phyloP scores from a whole-genome alignment of 2,329 filamentous ascomycete genomes.

The Teratosphaeriaceae sp. region DNA sequence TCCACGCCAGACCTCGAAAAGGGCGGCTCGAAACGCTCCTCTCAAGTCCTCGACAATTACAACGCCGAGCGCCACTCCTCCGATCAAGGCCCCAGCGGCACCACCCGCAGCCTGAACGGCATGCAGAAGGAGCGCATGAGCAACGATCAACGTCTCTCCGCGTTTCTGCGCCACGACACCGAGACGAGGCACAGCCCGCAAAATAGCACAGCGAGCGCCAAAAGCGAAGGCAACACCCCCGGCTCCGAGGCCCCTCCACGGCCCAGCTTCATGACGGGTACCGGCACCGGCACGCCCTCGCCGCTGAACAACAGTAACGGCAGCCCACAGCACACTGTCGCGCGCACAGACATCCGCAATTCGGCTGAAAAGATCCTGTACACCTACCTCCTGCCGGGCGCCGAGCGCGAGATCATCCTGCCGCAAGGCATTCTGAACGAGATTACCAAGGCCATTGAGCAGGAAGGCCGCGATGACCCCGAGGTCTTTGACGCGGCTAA shows the following conservation, averaged over 20 bases:
- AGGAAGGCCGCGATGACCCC: conserved; percentile 85
- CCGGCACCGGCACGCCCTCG: conserved; percentile 31
- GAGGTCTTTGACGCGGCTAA: conserved; percentile 97
- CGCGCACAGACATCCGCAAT: conserved; percentile 82
- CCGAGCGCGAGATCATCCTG: conserved; percentile 91
- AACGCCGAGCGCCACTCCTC: conserved; percentile 45
- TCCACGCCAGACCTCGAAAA: conserved; percentile 88
- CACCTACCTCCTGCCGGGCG: conserved; percentile 89
- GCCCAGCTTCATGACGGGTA: conserved; percentile 52
- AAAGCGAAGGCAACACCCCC: conserved; percentile 26
- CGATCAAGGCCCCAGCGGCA: conserved; percentile 29
- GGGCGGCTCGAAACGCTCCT: conserved; percentile 63
- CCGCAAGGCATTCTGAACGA: conserved; percentile 80
- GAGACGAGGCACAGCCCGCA: conserved; percentile 42
- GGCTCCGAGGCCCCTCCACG: conserved; percentile 43
- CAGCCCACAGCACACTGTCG: conserved; percentile 76
- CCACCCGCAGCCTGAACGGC: conserved; percentile 14
- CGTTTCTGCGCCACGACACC: conserved; percentile 63
- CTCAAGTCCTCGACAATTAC: conserved; percentile 58
- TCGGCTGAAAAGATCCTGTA: conserved; percentile 99
- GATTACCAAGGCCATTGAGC: conserved; percentile 83
- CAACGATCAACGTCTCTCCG: conserved; percentile 84
- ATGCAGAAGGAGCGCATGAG: conserved; percentile 47
- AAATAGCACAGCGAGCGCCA: conserved; percentile 38
- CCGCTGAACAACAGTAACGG: conserved; percentile 65